Base-by-base conservation (phyloP, 441 rosid species). In the Omphalea diandra region DNA sequence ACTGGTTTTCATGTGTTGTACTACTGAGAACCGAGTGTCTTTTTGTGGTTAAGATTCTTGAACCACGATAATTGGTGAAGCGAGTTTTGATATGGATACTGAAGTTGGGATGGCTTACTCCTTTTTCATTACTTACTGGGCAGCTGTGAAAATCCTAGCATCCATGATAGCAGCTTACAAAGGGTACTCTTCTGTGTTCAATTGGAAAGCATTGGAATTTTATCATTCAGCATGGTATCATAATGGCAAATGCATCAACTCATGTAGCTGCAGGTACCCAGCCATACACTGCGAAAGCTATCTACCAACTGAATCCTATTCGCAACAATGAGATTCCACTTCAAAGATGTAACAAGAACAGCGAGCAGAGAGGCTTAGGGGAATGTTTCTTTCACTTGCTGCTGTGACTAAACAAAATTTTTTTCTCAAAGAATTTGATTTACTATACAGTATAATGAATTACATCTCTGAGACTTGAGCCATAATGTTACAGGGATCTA, bases 391-490 rank as follows among this genome's bases (percentile, higher is more conserved):
- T 38, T 50, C 18, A 0, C 15, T 20, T 35, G 22, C 36, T 70
- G 50, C 56, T 47, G 26, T 38, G 40, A 54, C 43, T 54, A n/a
- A 72, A 64, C 73, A 69, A 70, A 65, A 55, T 31, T 62, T 54
- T 63, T 33, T 53, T 52, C 24, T 50, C n/a, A 17, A 64, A 44
- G 68, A 72, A 64, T 63, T 54, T 47, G 73, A 61, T 80, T 70
- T 73, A 69, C 88, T 85, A 80, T 85, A 81, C 89, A 75, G 58
- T 64, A 73, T 20, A 60, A 68, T 56, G 64, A 36, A 41, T 70
- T 76, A 73, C 74, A 77, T 56, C 63, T 49, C 65, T 44, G 67
- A 36, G 50, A 69, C 64, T 65, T 38, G 66, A 70, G 54, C 63
- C 54, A 69, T 65, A 73, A 60, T 73, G 81, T 74, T 65, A 77